phyloP scores from a whole-genome alignment of 768 basidiomycete genomes.

The Hirschioporus abietinus region DNA sequence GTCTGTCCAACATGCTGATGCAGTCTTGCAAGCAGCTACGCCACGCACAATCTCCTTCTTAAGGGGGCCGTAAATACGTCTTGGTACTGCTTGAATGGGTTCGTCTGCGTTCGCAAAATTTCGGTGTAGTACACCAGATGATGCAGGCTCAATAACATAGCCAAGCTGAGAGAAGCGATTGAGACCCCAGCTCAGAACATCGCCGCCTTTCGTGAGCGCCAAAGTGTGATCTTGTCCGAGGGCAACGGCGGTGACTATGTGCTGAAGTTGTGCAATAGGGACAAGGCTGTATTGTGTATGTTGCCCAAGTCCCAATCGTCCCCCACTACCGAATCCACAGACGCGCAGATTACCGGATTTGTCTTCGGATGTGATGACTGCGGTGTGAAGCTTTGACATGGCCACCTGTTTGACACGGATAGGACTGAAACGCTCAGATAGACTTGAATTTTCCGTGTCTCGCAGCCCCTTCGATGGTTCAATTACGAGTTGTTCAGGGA shows the following conservation, averaged over 20 bases:
- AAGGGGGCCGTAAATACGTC: conserved; percentile 67
- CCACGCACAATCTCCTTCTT: conserved; percentile 77
- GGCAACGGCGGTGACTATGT: conserved; percentile 61
- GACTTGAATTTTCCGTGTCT: conserved; percentile 14
- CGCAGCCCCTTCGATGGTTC: conserved; percentile 13
- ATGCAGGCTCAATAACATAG: conserved; percentile 60
- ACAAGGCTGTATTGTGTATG: conserved; percentile 76
- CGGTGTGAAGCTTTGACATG: conserved; percentile 92
- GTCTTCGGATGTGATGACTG: conserved; percentile 66
- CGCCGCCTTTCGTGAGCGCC: conserved; percentile 72
- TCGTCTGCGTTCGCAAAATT: conserved; percentile 42
- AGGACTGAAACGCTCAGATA: conserved; percentile 53
- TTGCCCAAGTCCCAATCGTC: conserved; percentile 78
- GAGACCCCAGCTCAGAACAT: conserved; percentile 86
- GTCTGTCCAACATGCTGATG: conserved; percentile 86
- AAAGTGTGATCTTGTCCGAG: conserved; percentile 95
- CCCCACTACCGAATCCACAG: conserved; percentile 88
- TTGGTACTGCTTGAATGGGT: conserved; percentile 69
- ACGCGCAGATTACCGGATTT: conserved; percentile 64
- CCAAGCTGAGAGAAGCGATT: conserved; percentile 89
- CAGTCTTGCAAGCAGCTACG: conserved; percentile 79
- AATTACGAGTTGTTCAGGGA: conserved; percentile 73
- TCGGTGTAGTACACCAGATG: not conserved
- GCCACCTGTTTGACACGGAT: conserved; percentile 58
- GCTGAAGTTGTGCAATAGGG: conserved; percentile 51